Evolutionary conservation across 331 rosid genomes (phyloP).

Genomic region (Prunus yedoensis): DNA sequence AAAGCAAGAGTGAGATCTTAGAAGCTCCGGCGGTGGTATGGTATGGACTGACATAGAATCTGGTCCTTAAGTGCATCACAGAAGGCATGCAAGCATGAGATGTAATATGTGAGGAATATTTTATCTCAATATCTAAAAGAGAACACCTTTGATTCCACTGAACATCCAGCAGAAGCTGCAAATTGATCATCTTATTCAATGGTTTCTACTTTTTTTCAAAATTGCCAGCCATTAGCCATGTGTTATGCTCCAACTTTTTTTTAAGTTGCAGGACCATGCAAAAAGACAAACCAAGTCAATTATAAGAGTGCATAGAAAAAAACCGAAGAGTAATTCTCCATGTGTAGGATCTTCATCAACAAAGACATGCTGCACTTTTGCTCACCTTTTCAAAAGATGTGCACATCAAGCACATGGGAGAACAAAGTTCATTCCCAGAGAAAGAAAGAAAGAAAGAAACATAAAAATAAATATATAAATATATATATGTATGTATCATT

Average conservation of each 20-base stretch:
- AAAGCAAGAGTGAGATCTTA: background rate
- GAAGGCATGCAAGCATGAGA: background rate
- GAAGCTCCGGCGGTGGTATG: background rate
- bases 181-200: background rate
- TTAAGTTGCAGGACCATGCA: background rate
- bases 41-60: background rate
- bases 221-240: background rate
- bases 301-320: background rate
- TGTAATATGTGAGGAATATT: background rate
- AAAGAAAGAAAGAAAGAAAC: background rate
- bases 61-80: background rate
- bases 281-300: no score
- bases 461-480: background rate
- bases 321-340: background rate
- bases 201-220: background rate
- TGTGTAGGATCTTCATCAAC: background rate
- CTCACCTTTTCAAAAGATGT: background rate
- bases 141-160: background rate
- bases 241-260: background rate
- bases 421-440: conserved; percentile 15
- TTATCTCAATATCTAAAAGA: background rate
- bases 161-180: background rate
- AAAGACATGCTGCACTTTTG: conserved; percentile 10
- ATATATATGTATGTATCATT: background rate
- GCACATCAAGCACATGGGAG: background rate